Evolutionary conservation across 495 filamentous ascomycete species (phyloP).

Genomic region (Physcia stellaris): DNA sequence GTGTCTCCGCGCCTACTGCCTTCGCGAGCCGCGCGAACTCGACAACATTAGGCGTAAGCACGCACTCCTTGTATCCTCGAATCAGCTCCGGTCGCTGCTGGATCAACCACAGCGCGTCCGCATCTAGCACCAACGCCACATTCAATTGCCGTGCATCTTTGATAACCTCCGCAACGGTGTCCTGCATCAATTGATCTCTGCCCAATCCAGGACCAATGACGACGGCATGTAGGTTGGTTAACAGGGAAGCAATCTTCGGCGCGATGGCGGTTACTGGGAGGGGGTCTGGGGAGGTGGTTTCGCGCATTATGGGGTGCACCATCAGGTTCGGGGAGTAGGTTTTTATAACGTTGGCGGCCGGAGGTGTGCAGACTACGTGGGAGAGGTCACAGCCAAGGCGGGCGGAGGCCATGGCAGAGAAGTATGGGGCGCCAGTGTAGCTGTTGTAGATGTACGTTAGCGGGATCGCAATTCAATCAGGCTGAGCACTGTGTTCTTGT

Average conservation of each 20-base stretch:
- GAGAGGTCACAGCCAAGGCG: constrained; percentile 46
- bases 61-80: constrained; percentile 66
- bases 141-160: constrained; percentile 56
- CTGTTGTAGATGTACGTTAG: constrained; percentile 18
- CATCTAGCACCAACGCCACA: constrained; percentile 81
- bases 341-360: constrained; percentile 83
- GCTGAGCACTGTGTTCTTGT: not conserved
- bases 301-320: constrained; percentile 93
- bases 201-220: constrained; percentile 91
- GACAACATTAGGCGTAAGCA: constrained; percentile 87
- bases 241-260: constrained; percentile 60
- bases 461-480: not conserved
- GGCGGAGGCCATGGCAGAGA: constrained; percentile 93
- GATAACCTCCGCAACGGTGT: constrained; percentile 69
- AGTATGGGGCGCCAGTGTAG: constrained; percentile 95
- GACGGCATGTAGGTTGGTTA: constrained; percentile 76
- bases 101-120: constrained; percentile 73
- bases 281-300: constrained; percentile 31
- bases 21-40: constrained; percentile 80
- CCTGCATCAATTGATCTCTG: constrained; percentile 77
- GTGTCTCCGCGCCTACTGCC: constrained; percentile 45
- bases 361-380: constrained; percentile 90
- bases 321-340: constrained; percentile 96
- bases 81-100: constrained; percentile 64
- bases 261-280: constrained; percentile 44